Evolutionary conservation across 768 basidiomycete genomes (phyloP).

Genomic region (Kwoniella mangroviensis): DNA sequence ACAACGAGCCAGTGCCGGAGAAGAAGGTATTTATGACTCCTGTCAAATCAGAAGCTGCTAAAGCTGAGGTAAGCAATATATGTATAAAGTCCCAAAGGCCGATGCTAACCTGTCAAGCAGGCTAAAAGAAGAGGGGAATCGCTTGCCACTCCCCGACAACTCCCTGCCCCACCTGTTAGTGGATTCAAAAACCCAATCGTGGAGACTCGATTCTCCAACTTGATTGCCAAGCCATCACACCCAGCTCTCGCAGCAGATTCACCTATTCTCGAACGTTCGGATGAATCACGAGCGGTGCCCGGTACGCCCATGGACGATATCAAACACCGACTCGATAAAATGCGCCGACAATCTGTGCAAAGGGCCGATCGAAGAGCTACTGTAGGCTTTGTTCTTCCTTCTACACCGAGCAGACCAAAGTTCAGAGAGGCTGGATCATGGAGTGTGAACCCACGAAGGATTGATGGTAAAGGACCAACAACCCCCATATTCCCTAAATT

Average conservation of each 20-base stretch:
- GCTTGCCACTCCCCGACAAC: constrained; percentile 50
- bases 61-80: constrained; percentile 18
- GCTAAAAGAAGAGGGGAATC: constrained; percentile 38
- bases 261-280: not conserved
- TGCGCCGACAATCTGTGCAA: constrained; percentile 41
- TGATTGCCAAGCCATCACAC: constrained; percentile 33
- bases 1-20: constrained; percentile 9
- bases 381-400: constrained; percentile 44
- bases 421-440: constrained; percentile 19
- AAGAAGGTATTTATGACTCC: constrained; percentile 16
- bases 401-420: constrained; percentile 34
- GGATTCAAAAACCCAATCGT: constrained; percentile 44
- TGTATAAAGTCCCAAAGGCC: not conserved
- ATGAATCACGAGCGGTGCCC: not conserved
- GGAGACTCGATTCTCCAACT: constrained; percentile 17
- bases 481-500: constrained; percentile 27
- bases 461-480: constrained; percentile 5
- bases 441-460: constrained; percentile 19
- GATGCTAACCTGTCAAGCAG: not conserved
- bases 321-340: constrained; percentile 34
- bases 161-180: constrained; percentile 43
- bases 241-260: constrained; percentile 33
- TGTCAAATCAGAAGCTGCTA: constrained; percentile 10
- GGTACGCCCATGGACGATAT: constrained; percentile 33
- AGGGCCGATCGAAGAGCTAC: constrained; percentile 43